phyloP scores from a whole-genome alignment of 495 filamentous ascomycete species.

The Acidomyces sp. region DNA sequence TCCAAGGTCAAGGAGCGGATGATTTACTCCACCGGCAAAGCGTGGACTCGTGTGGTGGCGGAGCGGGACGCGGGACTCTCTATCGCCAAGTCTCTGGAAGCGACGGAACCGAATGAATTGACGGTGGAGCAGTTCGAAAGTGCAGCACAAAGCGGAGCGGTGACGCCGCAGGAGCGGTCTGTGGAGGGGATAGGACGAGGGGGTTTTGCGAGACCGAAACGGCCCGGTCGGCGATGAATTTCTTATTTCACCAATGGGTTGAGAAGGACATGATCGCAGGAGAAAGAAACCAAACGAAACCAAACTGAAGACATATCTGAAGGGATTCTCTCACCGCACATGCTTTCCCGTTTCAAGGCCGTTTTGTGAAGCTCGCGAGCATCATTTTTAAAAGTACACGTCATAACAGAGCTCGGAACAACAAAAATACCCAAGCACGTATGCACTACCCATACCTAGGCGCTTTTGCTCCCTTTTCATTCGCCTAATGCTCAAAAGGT shows the following conservation, averaged over 20 bases:
- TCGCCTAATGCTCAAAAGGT: no score
- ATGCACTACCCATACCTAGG: no score
- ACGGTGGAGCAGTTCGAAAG: constrained; percentile 60
- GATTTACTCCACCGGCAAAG: constrained; percentile 80
- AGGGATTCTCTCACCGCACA: no score
- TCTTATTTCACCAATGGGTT: not conserved
- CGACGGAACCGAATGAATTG: constrained; percentile 63
- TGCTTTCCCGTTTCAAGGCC: no score
- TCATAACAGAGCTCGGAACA: no score
- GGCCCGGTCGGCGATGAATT: constrained; percentile 47
- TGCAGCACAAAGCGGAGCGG: constrained; percentile 1
- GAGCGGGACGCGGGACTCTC: constrained; percentile 55
- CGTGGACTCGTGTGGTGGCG: constrained; percentile 53
- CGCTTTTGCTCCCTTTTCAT: no score
- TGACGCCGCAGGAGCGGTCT: constrained; percentile 52
- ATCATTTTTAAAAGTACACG: no score
- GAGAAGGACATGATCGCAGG: no score
- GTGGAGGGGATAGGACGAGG: constrained; percentile 13
- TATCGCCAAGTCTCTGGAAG: constrained; percentile 54
- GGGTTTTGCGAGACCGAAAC: constrained; percentile 77
- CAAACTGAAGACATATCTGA: no score
- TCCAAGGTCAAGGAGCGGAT: constrained; percentile 85
- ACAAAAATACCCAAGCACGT: no score
- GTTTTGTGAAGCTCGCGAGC: no score
- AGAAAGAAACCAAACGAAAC: no score